phyloP scores from a whole-genome alignment of 768 basidiomycete genomes.

The Podaxis carcinomalis region DNA sequence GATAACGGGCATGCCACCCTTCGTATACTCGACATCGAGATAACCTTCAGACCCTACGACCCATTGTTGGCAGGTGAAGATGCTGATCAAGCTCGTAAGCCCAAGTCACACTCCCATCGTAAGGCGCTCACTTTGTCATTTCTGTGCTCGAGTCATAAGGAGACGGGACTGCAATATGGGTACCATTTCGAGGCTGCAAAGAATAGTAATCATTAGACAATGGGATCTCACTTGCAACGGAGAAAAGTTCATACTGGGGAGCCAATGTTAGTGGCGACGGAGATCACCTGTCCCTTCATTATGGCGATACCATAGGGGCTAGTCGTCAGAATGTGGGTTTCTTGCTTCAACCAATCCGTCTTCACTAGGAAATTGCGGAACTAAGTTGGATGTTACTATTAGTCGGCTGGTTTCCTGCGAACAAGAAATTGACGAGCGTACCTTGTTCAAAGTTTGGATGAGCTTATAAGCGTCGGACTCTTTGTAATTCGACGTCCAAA shows the following conservation, averaged over 20 bases:
- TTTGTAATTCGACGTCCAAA: slow-evolving; percentile 66
- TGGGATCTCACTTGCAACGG: background rate
- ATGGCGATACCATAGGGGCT: slow-evolving; percentile 54
- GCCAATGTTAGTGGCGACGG: slow-evolving; percentile 67
- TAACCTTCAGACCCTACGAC: slow-evolving; percentile 63
- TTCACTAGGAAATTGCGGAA: slow-evolving; percentile 61
- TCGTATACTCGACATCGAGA: slow-evolving; percentile 56
- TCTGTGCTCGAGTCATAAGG: slow-evolving; percentile 44
- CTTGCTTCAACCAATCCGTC: slow-evolving; percentile 53
- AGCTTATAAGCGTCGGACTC: slow-evolving; percentile 55
- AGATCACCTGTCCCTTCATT: slow-evolving; percentile 59
- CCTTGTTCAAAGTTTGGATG: slow-evolving; percentile 58
- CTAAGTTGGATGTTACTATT: slow-evolving; percentile 25
- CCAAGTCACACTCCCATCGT: background rate
- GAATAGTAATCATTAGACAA: background rate
- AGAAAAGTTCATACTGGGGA: slow-evolving; percentile 48
- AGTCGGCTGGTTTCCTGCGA: background rate
- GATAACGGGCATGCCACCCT: slow-evolving; percentile 58
- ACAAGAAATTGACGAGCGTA: slow-evolving; percentile 17
- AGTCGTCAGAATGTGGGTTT: slow-evolving; percentile 46
- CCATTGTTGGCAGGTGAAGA: slow-evolving; percentile 64
- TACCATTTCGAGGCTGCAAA: slow-evolving; percentile 51
- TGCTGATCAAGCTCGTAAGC: slow-evolving; percentile 27
- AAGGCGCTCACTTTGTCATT: slow-evolving; percentile 49
- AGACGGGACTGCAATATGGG: slow-evolving; percentile 52